Percentiles rank a stretch among this genome's conserved stretches.
These are phyloP conservation scores for Acidomyces sp. DNA, from an alignment of 495 filamentous ascomycete species.

Conservation along the genomic window DNA sequence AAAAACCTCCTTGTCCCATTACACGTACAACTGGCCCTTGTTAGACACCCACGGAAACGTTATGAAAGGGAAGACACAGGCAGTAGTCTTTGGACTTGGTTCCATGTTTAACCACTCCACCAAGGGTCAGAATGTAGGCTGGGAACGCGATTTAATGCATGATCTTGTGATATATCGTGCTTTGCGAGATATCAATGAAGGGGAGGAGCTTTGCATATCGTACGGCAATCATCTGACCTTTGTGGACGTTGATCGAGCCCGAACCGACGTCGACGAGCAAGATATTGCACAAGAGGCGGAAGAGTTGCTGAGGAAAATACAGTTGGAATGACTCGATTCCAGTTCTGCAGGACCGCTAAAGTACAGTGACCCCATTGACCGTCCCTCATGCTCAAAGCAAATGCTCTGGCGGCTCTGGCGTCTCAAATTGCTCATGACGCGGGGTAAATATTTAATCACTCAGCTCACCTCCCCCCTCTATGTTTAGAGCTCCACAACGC, in stretches of 20 bases:
- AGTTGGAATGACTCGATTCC: too few relatives aligned
- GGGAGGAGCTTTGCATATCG: constrained; percentile 45
- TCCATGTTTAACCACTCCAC: constrained; percentile 46
- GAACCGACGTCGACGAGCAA: constrained; percentile 1
- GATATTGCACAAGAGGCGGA: constrained; percentile 2
- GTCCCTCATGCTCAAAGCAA: too few relatives aligned
- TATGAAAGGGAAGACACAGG: constrained; percentile 30
- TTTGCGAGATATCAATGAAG: constrained; percentile 35
- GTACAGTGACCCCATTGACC: too few relatives aligned
- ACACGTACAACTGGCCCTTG: constrained; percentile 41
- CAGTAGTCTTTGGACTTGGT: constrained; percentile 43
- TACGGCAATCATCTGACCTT: constrained; percentile 43
- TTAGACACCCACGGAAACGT: constrained; percentile 10
- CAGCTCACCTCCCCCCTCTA: neutral
- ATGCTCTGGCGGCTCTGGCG: too few relatives aligned
- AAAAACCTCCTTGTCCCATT: constrained; percentile 40
- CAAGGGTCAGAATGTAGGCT: constrained; percentile 39
- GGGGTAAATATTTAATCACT: neutral
- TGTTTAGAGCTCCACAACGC: neutral
- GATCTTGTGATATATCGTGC: constrained; percentile 37
- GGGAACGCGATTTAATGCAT: constrained; percentile 34
- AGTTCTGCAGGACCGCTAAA: too few relatives aligned
- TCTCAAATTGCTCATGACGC: too few relatives aligned
- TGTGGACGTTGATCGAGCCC: constrained; percentile 34
- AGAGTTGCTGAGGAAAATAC: constrained; percentile 25